Conservation (phyloP, 805 yeast genomes). For the Ogataea methylovora region DNA sequence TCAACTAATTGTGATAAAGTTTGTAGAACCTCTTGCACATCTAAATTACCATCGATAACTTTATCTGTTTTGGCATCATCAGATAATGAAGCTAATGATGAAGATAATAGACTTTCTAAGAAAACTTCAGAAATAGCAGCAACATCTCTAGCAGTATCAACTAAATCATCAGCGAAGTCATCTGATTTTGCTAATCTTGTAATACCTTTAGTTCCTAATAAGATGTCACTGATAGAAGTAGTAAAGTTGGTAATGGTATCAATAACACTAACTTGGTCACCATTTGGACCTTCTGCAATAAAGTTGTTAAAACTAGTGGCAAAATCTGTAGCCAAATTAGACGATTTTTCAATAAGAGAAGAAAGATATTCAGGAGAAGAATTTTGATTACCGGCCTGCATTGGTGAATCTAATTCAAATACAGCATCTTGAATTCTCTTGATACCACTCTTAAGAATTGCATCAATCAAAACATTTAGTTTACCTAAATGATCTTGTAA, state of each 20-base stretch:
- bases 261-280: conserved; percentile 54
- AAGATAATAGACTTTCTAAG: conserved; percentile 51
- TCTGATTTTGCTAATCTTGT: conserved; percentile 44
- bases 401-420: conserved; percentile 66
- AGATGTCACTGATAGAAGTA: conserved; percentile 50
- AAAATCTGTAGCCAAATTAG: conserved; percentile 69
- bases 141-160: conserved; percentile 42
- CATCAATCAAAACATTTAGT: conserved; percentile 52
- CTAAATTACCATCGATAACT: conserved; percentile 69
- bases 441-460: conserved; percentile 61
- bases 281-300: conserved; percentile 64
- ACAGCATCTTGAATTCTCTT: conserved; percentile 66
- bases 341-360: conserved; percentile 63
- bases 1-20: conserved; percentile 49
- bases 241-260: conserved; percentile 58
- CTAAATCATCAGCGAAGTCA: conserved; percentile 42
- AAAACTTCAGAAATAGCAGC: conserved; percentile 57
- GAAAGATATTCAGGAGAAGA: conserved; percentile 63
- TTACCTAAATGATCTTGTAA: conserved; percentile 40
- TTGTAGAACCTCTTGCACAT: conserved; percentile 66
- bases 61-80: conserved; percentile 59
- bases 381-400: conserved; percentile 76
- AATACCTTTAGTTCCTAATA: conserved; percentile 66
- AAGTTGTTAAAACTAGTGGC: conserved; percentile 69
- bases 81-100: conserved; percentile 36